Conservation (phyloP, 2,329 filamentous ascomycete genomes). For the Colletotrichum magnum region DNA sequence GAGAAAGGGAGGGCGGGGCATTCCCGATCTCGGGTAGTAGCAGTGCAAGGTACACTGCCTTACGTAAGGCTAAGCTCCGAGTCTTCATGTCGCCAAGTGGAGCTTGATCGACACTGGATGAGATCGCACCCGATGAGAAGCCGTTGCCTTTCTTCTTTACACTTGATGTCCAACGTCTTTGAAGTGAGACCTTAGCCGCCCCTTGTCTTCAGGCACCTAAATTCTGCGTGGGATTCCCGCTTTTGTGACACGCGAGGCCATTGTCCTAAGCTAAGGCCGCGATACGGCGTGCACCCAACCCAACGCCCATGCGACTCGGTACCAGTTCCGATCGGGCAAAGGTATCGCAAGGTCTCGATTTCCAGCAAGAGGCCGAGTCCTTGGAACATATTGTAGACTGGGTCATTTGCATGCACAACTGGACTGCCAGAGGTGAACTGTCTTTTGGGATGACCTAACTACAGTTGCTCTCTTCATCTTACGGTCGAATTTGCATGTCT, state of each 20-base stretch:
- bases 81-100: background rate
- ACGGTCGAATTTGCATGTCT: no score
- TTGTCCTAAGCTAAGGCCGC: background rate
- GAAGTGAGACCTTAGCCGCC: background rate
- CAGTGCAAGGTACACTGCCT: no score
- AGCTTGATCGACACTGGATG: conserved; percentile 2
- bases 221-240: background rate
- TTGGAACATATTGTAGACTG: background rate
- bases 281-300: conserved; percentile 2
- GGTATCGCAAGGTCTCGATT: conserved; percentile 4
- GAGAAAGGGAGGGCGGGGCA: conserved; percentile 26
- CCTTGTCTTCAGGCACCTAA: no score
- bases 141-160: background rate
- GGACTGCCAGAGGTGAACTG: background rate
- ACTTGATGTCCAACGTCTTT: background rate
- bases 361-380: conserved; percentile 1
- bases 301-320: conserved; percentile 1
- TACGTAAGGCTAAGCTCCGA: background rate
- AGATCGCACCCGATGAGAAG: background rate
- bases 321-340: conserved; percentile 5
- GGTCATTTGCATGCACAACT: background rate
- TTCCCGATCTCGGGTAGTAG: background rate
- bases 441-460: background rate
- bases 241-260: conserved; percentile 8
- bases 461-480: no score